Percentiles rank a stretch among this genome's conserved stretches.
Evolutionary conservation across 2,329 filamentous ascomycete species (phyloP).

Genomic region (Dothideomycetes sp.): DNA sequence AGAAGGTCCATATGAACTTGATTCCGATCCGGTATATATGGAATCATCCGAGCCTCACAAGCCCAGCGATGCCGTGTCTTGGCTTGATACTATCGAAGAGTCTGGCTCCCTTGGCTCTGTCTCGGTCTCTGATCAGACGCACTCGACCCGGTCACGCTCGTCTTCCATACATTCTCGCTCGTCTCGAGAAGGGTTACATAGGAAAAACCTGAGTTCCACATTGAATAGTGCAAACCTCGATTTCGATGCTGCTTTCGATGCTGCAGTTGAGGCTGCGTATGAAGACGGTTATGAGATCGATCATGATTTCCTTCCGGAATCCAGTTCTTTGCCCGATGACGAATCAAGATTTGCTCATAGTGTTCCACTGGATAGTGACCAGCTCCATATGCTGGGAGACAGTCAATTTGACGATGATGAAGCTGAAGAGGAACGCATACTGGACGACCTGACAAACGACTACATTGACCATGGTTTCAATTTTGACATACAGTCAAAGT

Average conservation of each 20-base stretch:
- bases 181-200: conserved; percentile 58
- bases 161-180: conserved; percentile 75
- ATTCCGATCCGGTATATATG: conserved; percentile 1
- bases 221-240: conserved; percentile 76
- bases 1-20: conserved; percentile 2
- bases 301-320: conserved; percentile 19
- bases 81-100: conserved; percentile 58
- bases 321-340: conserved; percentile 82
- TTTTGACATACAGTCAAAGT: conserved; percentile 60
- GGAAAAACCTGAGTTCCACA: conserved; percentile 58
- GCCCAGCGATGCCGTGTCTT: conserved; percentile 20
- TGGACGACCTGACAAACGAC: conserved; percentile 82
- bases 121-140: conserved; percentile 2
- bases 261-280: conserved; percentile 92
- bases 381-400: background rate
- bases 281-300: conserved; percentile 79
- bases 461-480: conserved; percentile 70
- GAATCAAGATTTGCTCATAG: conserved; percentile 63
- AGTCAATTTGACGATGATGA: conserved; percentile 25
- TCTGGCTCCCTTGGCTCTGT: conserved; percentile 62
- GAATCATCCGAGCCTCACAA: conserved; percentile 7
- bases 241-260: conserved; percentile 88
- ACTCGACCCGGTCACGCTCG: conserved; percentile 42
- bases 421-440: conserved; percentile 42
- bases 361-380: background rate